Base-by-base conservation (phyloP, 2,329 filamentous ascomycete species). In the Colletotrichum graminicola region DNA sequence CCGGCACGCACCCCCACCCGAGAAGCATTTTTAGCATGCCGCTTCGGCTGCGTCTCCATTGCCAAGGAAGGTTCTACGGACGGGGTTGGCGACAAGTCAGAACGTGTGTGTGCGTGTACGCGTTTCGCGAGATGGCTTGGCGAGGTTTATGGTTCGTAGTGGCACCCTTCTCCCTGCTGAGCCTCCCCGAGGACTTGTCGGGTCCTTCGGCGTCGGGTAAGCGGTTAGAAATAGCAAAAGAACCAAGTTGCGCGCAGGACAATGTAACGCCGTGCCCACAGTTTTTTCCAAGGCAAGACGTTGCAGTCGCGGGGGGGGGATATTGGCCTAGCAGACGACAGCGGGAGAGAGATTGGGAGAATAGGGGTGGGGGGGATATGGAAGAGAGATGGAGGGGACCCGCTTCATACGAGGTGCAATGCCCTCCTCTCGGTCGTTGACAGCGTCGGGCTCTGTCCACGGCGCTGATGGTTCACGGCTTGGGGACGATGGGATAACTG, bases 321-420 rank as follows among this genome's bases (percentile, higher is more conserved):
- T 8, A 63, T 41, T 47, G 34, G 49, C 34, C 18, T 34, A 11
- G 32, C 26, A n/a, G 49, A 67, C 52, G 56, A 29, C 14, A 3
- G 64, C 54, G 57, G 51, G 49, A 51, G 62, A 51, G 32, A n/a
- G 14, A 29, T 34, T 49, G 45, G 43, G 18, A 23, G 18, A 23
- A 55, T 23, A 18, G 52, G 26, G 34, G 49, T n/a, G 12, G 23
- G 10, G n/a, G 21, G 32, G 18, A 6, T 1, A 45, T 45, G 21
- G 43, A 45, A 6, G 41, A 45, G 43, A 45, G 43, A 45, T 45
- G 43, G 18, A 45, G 49, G 43, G 29, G 68, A 64, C 60, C 68
- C 68, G 68, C 68, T 68, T 55, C 65, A 68, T 71, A 71, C 65
- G 68, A 71, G 65, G 54, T 65, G 56, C 67, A 67, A 67, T 62